Evolutionary conservation across 208 protist genomes (phyloP), one percentile per base, ranked within the genome.

Genomic region (Naegleria fowleri): DNA sequence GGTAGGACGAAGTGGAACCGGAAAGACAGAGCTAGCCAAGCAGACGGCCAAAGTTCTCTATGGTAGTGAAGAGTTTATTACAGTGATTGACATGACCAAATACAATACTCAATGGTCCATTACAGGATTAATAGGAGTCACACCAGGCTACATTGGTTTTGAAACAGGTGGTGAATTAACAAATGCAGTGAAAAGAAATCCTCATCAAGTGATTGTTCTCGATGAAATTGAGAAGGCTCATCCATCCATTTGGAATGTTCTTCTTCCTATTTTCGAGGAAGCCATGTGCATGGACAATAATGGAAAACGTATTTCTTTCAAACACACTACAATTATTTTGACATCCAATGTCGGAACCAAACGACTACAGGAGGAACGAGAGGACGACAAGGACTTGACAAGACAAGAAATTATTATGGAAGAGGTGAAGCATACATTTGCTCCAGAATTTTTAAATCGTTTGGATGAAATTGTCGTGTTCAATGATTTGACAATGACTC

Each of bases 161-260:
- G 98, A 99, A 16, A 96, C 99, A 91, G 98, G 98, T 79, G 99
- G 99, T 38, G 95, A 99, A 94, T 95, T 99, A 75, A 99, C 99
- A 7, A 98, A 99, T 94, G 96, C 98, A 13, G 97, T 99, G 22
- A 96, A 98, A n/a, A 96, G 98, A 16, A 96, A 98, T 48, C 98
- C 98, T 0, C 99, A 99, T 94, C 95, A 95, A 85, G 98, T 99
- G 29, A 95, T 99, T 16, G 95, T 99, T 5, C 98, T 99, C 84
- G 99, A 99, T 92, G 99, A 99, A 93, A 95, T 99, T 52, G 98
- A 99, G 94, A 99, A 99, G 96, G 98, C 98, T 15, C 98, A 99
- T 93, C 96, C 94, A 79, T 96, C 95, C 90, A 96, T 99, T 16
- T 96, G 96, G 88, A 99, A 99, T 92, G 95, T 99, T 40, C 95